A percentile compares a stretch with the other conserved stretches of the same genome.
Conservation (phyloP, 352 stramenopile species). For the Phytopythium litorale region DNA sequence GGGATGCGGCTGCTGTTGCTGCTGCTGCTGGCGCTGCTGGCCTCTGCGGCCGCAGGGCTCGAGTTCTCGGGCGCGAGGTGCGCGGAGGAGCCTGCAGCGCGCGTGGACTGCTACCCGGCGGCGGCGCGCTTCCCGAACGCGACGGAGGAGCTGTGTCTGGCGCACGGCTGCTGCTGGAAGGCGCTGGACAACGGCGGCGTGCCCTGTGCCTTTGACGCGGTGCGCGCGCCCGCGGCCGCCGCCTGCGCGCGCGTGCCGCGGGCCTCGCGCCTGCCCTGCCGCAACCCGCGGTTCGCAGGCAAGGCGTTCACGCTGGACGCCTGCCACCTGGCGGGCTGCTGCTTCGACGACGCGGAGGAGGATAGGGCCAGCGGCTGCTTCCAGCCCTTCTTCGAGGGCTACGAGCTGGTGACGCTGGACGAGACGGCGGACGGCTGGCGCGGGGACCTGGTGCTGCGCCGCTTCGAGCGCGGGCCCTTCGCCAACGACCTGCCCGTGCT, state of each 20-base stretch:
- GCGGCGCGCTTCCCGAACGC: slow-evolving; percentile 54
- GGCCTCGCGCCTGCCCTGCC: slow-evolving; percentile 56
- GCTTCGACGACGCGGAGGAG: slow-evolving; percentile 44
- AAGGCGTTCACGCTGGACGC: slow-evolving; percentile 16
- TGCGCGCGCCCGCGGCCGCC: slow-evolving; percentile 9
- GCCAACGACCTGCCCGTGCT: slow-evolving; percentile 71
- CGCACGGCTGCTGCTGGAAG: slow-evolving; percentile 84
- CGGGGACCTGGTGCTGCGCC: slow-evolving; percentile 45
- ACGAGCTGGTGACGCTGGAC: slow-evolving; percentile 59
- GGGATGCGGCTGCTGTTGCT: background rate
- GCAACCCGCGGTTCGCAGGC: slow-evolving; percentile 61
- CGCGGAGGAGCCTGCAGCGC: slow-evolving; percentile 20
- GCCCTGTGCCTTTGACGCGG: slow-evolving; percentile 57
- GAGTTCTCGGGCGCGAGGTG: slow-evolving; percentile 18
- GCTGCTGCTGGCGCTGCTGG: slow-evolving; percentile 4
- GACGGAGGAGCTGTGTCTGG: slow-evolving; percentile 75
- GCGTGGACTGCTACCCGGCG: slow-evolving; percentile 73
- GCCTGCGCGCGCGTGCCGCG: slow-evolving; percentile 35
- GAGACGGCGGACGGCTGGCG: slow-evolving; percentile 50
- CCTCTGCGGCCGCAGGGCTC: slow-evolving; percentile 11
- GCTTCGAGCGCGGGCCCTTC: slow-evolving; percentile 53
- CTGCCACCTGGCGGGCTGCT: slow-evolving; percentile 65
- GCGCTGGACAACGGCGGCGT: slow-evolving; percentile 46
- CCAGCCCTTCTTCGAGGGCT: slow-evolving; percentile 64
- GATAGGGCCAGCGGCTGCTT: slow-evolving; percentile 37